Evolutionary conservation across 768 basidiomycete species (phyloP), one percentile per base, ranked within the genome.

Genomic region (Termitomyces sp.): DNA sequence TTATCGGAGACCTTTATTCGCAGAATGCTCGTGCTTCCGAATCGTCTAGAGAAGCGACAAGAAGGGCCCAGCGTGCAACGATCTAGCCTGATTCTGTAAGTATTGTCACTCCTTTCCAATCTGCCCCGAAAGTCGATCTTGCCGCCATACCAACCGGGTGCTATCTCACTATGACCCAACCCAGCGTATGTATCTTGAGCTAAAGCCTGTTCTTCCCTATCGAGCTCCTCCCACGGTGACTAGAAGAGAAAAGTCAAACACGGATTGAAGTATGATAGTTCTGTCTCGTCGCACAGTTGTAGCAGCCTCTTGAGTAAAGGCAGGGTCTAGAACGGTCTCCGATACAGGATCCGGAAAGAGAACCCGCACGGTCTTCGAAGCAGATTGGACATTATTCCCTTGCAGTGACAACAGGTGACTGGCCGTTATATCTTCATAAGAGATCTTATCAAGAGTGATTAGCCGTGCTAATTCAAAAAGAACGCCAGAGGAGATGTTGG

Each of bases 141-240:
- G 0, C 88, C 87, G 1, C 83, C 86, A 59, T 82, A 85, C 80
- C 82, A 86, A 6, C 67, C 69, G 5, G 71, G 67, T 28, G 66
- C 60, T 19, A 70, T 64, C 14, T 66, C 59, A 19, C 73, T 70
- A 49, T 75, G 70, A 0, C 80, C 84, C 5, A 85, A 64, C 16
- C 75, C 77, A 3, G 72, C 72, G 16, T 64, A 67, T 0, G 66
- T 63, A 52, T 76, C 59, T 6, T 67, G 52, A 0, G 25, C 23
- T 5, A 84, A 67, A 5, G 70, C 69, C 1, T 65, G 60, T 35
- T 80, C 77, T 63, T 89, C 87, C 5, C 61, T 67, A 60, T 88
- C 85, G 3, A 88, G 68, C 63, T 88, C 83, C 42, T 64, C 63
- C 85, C 85, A 89, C 0, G 85, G 84, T 12, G 75, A 73, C 86